A percentile compares a stretch with the other conserved stretches of the same genome.
Conservation (phyloP, 345 rosid genomes). For the Streptanthus diversifolius region DNA sequence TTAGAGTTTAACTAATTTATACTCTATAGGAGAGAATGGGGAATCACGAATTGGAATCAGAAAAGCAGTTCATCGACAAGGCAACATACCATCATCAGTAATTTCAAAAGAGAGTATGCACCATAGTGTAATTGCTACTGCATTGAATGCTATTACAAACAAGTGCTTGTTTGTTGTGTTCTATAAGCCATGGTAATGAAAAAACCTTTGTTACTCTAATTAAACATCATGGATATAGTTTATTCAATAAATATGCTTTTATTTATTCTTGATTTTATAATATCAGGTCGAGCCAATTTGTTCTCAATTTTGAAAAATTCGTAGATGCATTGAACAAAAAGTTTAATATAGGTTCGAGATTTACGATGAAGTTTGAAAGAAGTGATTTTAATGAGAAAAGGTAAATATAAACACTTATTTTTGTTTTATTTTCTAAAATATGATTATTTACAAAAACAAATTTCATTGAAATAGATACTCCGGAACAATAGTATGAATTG, state of each 20-base stretch:
- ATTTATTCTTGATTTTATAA: not conserved
- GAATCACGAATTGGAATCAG: no score
- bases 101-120: not conserved
- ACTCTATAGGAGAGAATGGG: no score
- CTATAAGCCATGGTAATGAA: not conserved
- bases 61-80: no score
- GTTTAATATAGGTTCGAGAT: constrained; percentile 49
- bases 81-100: not conserved
- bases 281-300: constrained; percentile 43
- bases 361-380: constrained; percentile 61
- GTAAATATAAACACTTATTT: not conserved
- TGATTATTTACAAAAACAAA: not conserved
- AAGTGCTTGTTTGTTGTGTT: not conserved
- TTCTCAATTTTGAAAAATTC: constrained; percentile 49
- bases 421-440: not conserved
- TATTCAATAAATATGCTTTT: not conserved
- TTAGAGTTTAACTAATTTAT: not conserved
- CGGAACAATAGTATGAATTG: not conserved
- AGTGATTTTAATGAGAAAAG: constrained; percentile 31
- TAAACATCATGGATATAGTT: not conserved
- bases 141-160: not conserved
- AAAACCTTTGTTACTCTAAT: not conserved
- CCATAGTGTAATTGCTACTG: not conserved
- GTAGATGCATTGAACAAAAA: constrained; percentile 48
- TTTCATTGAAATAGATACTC: not conserved